Evolutionary conservation across 2,329 filamentous ascomycete genomes (phyloP), one percentile per base, ranked within the genome.

Genomic region (Ploettnerulaceae sp.): DNA sequence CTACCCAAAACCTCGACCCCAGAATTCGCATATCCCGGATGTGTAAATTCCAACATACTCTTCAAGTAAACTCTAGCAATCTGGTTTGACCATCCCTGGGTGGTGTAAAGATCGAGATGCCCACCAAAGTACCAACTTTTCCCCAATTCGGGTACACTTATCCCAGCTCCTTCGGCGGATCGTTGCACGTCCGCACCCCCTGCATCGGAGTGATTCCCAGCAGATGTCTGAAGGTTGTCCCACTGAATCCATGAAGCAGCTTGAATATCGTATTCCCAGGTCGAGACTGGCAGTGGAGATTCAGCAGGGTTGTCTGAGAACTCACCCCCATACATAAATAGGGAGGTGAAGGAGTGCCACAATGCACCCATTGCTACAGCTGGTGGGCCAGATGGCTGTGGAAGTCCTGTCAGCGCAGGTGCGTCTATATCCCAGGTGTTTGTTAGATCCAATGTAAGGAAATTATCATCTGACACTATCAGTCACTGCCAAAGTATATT

Each of bases 51-150:
- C 11, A 89, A 68, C 22, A 90, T 67, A 35, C 81, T 86, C 66
- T 82, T 87, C 33, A 90, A 67, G 61, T 89, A 90, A 1, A 88
- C 70, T 4, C 84, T 72, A 0, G 70, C 66, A 17, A 79, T 71
- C 43, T 78, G 73, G 40, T 76, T 75, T n/a, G 80, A 81, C 86
- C 86, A 89, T 9, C 80, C 84, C 0, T 63, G 66, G 0, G 73
- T 62, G 0, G 75, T 78, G 8, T 67, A 67, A 59, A 66, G 61
- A 61, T 90, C 85, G 5, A 86, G 68, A 64, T 89, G 86, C 0
- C 86, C 86, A 20, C 84, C 86, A 65, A 90, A 90, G 63, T 88
- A 90, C 72, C 81, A 90, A 24, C 82, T 86, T 36, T 83, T 67
- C 0, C 84, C 84, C 0, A 89, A 67, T 44, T 81, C 77, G 0